Base-by-base conservation (phyloP, 2,329 filamentous ascomycete genomes). In the Ceratocystis huliohia region DNA sequence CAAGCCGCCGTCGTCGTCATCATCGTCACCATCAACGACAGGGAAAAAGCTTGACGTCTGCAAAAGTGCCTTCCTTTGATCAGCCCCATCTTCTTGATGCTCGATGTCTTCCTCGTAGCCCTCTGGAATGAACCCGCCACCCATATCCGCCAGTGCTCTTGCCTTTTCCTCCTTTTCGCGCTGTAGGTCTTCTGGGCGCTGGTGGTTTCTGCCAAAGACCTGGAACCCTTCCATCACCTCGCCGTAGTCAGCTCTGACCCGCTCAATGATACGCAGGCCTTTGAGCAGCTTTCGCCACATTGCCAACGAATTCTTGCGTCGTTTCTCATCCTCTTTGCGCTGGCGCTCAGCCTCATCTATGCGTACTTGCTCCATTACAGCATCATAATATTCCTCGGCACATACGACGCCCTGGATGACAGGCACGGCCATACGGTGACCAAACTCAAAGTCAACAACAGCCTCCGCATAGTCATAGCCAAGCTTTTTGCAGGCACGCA, bases 401-500 rank as follows among this genome's bases (percentile, higher is more conserved):
- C 96, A 83, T 0, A 99, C 91, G 0, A 96, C 91, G 0, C 93
- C 94, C 65, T 89, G 88, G 33, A 97, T 88, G 0, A 96, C 85
- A 0, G 94, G 94, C 0, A 97, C 91, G 4, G 94, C 94, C 81
- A 94, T 92, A 68, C 94, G 88, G 71, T 94, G 88, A 0, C 93
- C 93, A 74, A 97, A 99, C 73, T 99, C 94, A 73, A 99, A 99
- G 1, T 91, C 94, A 0, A 92, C 92, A 1, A 96, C 94, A 0
- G 94, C 94, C 75, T 97, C 94, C 0, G 94, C 94, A 71, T 87
- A 95, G 73, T 96, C 91, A 46, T 97, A 88, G 3, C 85, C 84
- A 0, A 99, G 79, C 69, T 88, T 86, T 73, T 89, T 91, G 74
- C 93, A 96, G 1, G 96, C 83, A 61, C 87, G 86, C 41, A 87